These are phyloP conservation scores for Fusarium virguliforme DNA, from an alignment of 2,329 filamentous ascomycete genomes.

Conservation along the genomic window DNA sequence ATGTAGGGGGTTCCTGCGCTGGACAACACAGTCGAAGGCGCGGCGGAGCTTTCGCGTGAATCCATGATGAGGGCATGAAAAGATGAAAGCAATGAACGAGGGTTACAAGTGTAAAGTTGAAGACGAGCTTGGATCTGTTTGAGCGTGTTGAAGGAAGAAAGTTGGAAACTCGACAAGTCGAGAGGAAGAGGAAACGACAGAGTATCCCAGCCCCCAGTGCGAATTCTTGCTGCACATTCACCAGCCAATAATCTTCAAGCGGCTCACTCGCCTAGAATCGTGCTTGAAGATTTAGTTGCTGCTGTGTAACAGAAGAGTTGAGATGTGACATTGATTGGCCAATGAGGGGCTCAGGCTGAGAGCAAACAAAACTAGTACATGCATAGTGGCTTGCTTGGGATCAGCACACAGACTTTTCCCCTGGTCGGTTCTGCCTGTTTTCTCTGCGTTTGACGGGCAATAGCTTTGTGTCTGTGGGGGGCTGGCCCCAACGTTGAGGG, in stretches of 20 bases:
- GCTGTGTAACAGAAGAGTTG: background rate
- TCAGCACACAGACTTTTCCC: background rate
- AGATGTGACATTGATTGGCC: background rate
- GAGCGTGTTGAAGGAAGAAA: background rate
- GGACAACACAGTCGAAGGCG: background rate
- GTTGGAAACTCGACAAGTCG: background rate
- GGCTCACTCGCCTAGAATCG: background rate
- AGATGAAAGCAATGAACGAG: background rate
- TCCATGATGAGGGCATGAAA: background rate
- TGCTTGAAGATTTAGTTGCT: background rate
- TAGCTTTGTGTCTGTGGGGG: background rate
- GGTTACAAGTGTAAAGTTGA: background rate
- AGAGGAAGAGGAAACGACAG: background rate
- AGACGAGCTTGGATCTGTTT: background rate
- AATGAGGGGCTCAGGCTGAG: background rate
- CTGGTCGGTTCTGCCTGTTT: background rate
- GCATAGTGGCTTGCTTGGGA: background rate
- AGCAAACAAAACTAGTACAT: constrained; percentile 1
- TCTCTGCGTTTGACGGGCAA: background rate
- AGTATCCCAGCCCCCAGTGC: background rate
- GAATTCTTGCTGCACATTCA: background rate
- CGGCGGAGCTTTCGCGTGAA: background rate
- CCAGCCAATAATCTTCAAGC: background rate
- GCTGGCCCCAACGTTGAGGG: background rate
- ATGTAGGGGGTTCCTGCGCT: no score